Percentiles rank a stretch among this genome's conserved stretches.
phyloP scores from a whole-genome alignment of 108 stramenopile species.

The Conticribra weissflogii region DNA sequence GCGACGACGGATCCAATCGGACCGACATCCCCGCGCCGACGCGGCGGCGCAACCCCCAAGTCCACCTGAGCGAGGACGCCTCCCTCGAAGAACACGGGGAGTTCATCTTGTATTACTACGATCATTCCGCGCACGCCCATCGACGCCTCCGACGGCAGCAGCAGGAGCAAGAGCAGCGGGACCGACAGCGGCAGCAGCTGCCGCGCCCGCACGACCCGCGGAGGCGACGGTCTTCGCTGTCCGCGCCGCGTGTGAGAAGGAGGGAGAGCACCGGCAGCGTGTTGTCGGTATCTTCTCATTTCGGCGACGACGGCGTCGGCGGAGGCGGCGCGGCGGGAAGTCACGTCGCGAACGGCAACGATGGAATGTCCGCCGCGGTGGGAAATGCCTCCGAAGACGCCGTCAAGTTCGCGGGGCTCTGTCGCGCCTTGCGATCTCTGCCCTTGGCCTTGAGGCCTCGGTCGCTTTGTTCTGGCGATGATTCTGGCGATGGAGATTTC shows the following conservation, averaged over 20 bases:
- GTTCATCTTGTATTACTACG: constrained; percentile 72
- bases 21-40: not conserved
- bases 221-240: too few species aligned
- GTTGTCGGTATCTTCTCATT: too few species aligned
- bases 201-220: not conserved
- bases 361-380: not conserved
- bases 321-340: too few species aligned
- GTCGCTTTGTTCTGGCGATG: not conserved
- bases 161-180: constrained; percentile 8
- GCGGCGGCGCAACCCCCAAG: constrained; percentile 30
- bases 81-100: constrained; percentile 67
- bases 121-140: constrained; percentile 34
- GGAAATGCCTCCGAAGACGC: constrained; percentile 57
- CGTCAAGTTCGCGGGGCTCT: constrained; percentile 66
- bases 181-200: not conserved
- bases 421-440: constrained; percentile 61
- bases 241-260: too few species aligned
- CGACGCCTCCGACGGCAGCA: not conserved
- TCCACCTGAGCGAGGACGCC: constrained; percentile 62
- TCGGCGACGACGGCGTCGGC: too few species aligned
- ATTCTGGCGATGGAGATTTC: constrained; percentile 5
- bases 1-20: not conserved
- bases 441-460: constrained; percentile 48
- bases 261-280: too few species aligned
- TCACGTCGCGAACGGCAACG: too few species aligned